A percentile compares a stretch with the other conserved stretches of the same genome.
Conservation (phyloP, 768 basidiomycete species). For the Trametes punicea region DNA sequence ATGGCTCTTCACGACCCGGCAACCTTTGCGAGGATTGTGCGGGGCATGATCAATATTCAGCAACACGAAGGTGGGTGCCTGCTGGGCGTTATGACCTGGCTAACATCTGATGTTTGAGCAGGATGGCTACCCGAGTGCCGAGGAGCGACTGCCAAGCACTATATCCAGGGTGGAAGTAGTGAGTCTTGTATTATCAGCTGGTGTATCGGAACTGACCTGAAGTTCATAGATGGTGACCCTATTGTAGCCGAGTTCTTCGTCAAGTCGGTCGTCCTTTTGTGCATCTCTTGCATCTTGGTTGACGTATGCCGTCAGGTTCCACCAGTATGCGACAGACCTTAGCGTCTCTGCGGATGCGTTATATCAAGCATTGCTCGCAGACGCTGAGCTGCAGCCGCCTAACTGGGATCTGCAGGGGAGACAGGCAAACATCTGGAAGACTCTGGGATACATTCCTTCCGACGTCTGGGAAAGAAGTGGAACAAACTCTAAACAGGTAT, state of each 20-base stretch:
- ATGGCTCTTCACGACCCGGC: conserved; percentile 63
- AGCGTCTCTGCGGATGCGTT: conserved; percentile 47
- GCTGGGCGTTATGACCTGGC: neutral
- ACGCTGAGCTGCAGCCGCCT: conserved; percentile 53
- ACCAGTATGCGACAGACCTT: conserved; percentile 44
- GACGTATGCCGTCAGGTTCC: conserved; percentile 37
- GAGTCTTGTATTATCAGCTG: too few species aligned
- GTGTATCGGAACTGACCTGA: neutral
- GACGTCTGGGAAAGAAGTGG: conserved; percentile 41
- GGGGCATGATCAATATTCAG: conserved; percentile 67
- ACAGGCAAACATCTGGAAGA: conserved; percentile 55
- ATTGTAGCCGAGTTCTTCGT: conserved; percentile 65
- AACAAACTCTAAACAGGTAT: conserved; percentile 59
- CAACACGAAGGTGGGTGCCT: conserved; percentile 53
- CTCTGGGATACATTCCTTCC: conserved; percentile 37
- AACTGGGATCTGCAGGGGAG: conserved; percentile 65
- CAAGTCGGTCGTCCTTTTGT: conserved; percentile 38
- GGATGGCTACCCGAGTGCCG: conserved; percentile 70
- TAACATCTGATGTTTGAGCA: conserved; percentile 18
- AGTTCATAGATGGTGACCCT: conserved; percentile 51
- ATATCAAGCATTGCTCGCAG: conserved; percentile 55
- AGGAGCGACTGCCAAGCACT: conserved; percentile 49
- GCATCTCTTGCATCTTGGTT: neutral
- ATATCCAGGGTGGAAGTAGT: conserved; percentile 63
- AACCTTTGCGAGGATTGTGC: conserved; percentile 55